Evolutionary conservation across 2,329 filamentous ascomycete species (phyloP), one percentile per base, ranked within the genome.

Genomic region (Truncatella angustata): DNA sequence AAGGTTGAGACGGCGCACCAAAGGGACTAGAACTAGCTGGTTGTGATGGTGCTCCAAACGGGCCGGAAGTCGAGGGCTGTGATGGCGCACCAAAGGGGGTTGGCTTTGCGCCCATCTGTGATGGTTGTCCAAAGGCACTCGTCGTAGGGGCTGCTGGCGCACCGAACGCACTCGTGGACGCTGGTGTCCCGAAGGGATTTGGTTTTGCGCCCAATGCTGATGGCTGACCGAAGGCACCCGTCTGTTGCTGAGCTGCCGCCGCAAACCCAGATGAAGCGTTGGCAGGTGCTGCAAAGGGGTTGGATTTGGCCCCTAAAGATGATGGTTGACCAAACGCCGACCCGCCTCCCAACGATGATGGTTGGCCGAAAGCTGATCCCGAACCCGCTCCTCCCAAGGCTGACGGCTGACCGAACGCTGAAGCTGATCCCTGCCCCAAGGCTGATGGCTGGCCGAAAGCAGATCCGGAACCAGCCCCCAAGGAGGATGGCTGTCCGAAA

Each of bases 221-320:
- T 11, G 72, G 59, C 53, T 78, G 71, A 3, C 77, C 73, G 55
- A 84, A 82, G 1, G 70, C 62, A 43, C 65, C 56, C 21, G 48
- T 28, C 20, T 50, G 42, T 4, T 56, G 60, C 24, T 65, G 63
- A 14, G 63, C 56, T 26, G 66, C 51, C 51, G 69, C 65, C 1
- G 64, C 60, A 53, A 72, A 72, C 0, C 61, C 63, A 12, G 65
- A 63, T n/a, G 62, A 48, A 4, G 44, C 55, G 32, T 18, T 43
- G 14, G 56, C 54, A 1, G 56, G 5, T 20, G 51, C 56, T 11
- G 56, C 56, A 36, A 69, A 70, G 4, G 66, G 68, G 44, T 58
- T 68, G 30, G 57, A 63, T 56, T 52, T 61, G 47, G 61, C 60
- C 4, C 65, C 66, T 34, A 66, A 21, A 16, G 56, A 37, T 48